Evolutionary conservation across 202 grass and related monocot genomes (phyloP).

Genomic region (Brachypodium distachyon): DNA sequence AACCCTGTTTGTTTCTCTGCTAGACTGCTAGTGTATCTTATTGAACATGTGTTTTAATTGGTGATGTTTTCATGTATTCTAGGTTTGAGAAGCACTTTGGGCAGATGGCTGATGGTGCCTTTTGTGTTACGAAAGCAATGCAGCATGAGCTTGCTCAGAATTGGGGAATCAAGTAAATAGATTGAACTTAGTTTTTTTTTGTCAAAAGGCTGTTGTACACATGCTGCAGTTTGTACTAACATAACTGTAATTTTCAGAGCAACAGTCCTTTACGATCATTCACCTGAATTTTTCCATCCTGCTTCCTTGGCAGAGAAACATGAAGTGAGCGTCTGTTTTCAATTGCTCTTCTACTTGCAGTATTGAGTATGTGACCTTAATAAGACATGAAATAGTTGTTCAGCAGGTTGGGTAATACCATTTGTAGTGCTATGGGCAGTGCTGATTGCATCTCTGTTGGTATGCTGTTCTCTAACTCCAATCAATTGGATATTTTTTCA

Average conservation of each 20-base stretch:
- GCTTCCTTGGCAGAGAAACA: slow-evolving; percentile 73
- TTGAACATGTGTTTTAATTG: slow-evolving; percentile 14
- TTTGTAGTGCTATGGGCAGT: slow-evolving; percentile 54
- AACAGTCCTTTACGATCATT: slow-evolving; percentile 89
- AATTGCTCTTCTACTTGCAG: background rate
- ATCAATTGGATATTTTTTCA: slow-evolving; percentile 12
- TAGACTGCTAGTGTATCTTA: slow-evolving; percentile 1
- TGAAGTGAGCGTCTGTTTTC: slow-evolving; percentile 44
- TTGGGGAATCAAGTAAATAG: slow-evolving; percentile 77
- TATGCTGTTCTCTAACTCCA: slow-evolving; percentile 34
- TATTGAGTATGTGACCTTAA: slow-evolving; percentile 20
- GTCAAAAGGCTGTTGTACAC: background rate
- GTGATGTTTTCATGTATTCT: slow-evolving; percentile 8
- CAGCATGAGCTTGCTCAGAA: slow-evolving; percentile 96
- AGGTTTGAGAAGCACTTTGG: slow-evolving; percentile 96
- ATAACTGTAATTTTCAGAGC: slow-evolving; percentile 44
- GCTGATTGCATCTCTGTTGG: slow-evolving; percentile 74
- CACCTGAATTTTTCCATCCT: slow-evolving; percentile 94
- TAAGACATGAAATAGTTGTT: slow-evolving; percentile 61
- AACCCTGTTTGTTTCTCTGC: background rate
- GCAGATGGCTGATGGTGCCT: slow-evolving; percentile 64
- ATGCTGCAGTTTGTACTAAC: slow-evolving; percentile 9
- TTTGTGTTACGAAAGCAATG: slow-evolving; percentile 97
- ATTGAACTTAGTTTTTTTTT: background rate
- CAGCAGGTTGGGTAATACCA: slow-evolving; percentile 60